Evolutionary conservation across 1,284 basidiomycete genomes (phyloP).

Genomic region (Sporisorium scitamineum): DNA sequence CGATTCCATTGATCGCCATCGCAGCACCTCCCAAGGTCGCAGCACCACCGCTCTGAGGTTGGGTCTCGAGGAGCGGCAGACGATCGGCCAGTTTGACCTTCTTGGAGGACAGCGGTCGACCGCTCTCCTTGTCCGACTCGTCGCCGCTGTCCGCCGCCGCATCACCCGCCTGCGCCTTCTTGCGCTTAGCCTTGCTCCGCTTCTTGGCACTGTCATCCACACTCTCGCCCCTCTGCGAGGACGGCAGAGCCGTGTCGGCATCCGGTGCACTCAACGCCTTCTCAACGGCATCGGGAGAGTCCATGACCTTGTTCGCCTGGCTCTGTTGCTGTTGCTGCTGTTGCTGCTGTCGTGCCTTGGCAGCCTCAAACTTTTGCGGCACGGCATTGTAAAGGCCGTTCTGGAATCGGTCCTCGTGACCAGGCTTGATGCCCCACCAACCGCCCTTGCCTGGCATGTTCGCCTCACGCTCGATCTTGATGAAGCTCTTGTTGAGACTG

Average conservation of each 20-base stretch:
- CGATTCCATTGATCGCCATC: slow-evolving; percentile 35
- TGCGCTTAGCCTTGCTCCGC: slow-evolving; percentile 47
- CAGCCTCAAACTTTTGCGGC: slow-evolving; percentile 48
- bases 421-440: slow-evolving; percentile 70
- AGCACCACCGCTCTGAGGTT: slow-evolving; percentile 25
- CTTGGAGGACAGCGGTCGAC: slow-evolving; percentile 24
- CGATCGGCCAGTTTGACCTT: slow-evolving; percentile 40
- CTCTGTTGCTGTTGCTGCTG: slow-evolving; percentile 24
- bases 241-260: background rate
- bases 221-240: slow-evolving; percentile 11
- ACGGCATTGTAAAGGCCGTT: slow-evolving; percentile 59
- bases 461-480: slow-evolving; percentile 71
- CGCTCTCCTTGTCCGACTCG: slow-evolving; percentile 33
- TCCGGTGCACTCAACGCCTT: slow-evolving; percentile 12
- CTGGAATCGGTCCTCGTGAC: slow-evolving; percentile 67
- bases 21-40: slow-evolving; percentile 9
- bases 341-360: slow-evolving; percentile 42
- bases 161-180: slow-evolving; percentile 29
- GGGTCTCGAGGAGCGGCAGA: slow-evolving; percentile 48
- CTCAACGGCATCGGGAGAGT: slow-evolving; percentile 32
- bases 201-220: slow-evolving; percentile 32
- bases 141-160: slow-evolving; percentile 30
- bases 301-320: slow-evolving; percentile 19
- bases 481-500: slow-evolving; percentile 85
- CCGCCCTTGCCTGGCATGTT: slow-evolving; percentile 71